A percentile compares a stretch with the other conserved stretches of the same genome.
Conservation (phyloP, 2,329 filamentous ascomycete genomes). For the Metarhizium rileyi region DNA sequence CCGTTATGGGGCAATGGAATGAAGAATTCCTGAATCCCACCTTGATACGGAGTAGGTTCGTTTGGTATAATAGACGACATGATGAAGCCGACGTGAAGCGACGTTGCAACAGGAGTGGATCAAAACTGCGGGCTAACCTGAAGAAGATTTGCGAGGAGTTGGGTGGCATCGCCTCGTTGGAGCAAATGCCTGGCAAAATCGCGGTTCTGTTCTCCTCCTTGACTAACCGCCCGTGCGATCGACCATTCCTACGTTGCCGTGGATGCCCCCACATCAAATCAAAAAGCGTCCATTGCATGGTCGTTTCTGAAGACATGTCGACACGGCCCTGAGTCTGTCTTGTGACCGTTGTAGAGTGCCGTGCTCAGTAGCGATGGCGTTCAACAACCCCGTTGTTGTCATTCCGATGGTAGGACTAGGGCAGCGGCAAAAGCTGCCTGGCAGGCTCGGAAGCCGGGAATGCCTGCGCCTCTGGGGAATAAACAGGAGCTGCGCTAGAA, state of each 20-base stretch:
- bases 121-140: not conserved
- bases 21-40: not conserved
- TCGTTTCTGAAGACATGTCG: no score
- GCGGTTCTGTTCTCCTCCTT: no score
- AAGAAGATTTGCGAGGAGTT: not conserved
- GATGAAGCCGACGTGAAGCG: constrained; percentile 1
- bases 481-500: not conserved
- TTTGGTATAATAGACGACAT: not conserved
- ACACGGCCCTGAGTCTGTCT: no score
- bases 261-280: no score
- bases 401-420: not conserved
- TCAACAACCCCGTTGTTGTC: not conserved
- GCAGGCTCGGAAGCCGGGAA: not conserved
- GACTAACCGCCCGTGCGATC: no score
- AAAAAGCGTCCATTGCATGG: no score
- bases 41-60: not conserved
- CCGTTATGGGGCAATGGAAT: not conserved
- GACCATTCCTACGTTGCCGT: no score
- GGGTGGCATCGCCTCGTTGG: no score
- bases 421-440: not conserved
- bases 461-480: not conserved
- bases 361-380: not conserved
- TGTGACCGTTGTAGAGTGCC: not conserved
- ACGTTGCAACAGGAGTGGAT: not conserved
- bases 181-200: no score